Conservation (phyloP, 2,329 filamentous ascomycete genomes). For the Biscogniauxia sp. region DNA sequence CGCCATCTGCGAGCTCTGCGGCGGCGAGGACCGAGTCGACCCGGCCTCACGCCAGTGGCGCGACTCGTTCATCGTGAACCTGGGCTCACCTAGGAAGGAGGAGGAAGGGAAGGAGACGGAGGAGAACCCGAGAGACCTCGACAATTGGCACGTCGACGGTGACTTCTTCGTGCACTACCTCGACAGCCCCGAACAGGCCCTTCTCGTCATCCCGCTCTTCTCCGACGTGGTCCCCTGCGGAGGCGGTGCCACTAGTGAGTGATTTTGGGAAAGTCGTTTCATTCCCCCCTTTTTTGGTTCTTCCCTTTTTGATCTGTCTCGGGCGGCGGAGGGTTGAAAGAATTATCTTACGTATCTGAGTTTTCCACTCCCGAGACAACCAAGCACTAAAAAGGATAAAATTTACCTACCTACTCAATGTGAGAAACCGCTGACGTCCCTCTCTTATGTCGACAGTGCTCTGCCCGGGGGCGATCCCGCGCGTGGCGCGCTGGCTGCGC, state of each 20-base stretch:
- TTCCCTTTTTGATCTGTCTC: too few species aligned
- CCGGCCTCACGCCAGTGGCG: conserved; percentile 55
- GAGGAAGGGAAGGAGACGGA: conserved; percentile 46
- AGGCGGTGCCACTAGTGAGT: conserved; percentile 51
- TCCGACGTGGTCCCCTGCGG: conserved; percentile 59
- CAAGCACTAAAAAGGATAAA: too few species aligned
- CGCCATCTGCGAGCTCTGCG: conserved; percentile 64
- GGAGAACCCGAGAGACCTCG: conserved; percentile 49
- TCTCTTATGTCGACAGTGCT: too few species aligned
- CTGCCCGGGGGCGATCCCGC: conserved; percentile 56
- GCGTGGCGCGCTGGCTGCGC: conserved; percentile 56
- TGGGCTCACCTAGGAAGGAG: conserved; percentile 50
- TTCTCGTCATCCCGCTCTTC: conserved; percentile 67
- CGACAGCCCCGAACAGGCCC: conserved; percentile 66
- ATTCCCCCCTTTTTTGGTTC: too few species aligned
- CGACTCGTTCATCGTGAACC: conserved; percentile 68
- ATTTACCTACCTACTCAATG: too few species aligned
- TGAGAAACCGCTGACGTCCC: too few species aligned
- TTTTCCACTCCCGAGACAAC: too few species aligned
- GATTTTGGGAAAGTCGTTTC: too few species aligned
- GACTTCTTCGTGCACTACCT: conserved; percentile 73
- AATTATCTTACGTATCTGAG: too few species aligned
- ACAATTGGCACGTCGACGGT: conserved; percentile 67
- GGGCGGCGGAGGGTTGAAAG: too few species aligned
- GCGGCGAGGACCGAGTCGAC: conserved; percentile 56